Percentiles rank a stretch among this genome's conserved stretches.
Evolutionary conservation across 805 yeast genomes (phyloP).

Genomic region (Cephaloascus fragrans): DNA sequence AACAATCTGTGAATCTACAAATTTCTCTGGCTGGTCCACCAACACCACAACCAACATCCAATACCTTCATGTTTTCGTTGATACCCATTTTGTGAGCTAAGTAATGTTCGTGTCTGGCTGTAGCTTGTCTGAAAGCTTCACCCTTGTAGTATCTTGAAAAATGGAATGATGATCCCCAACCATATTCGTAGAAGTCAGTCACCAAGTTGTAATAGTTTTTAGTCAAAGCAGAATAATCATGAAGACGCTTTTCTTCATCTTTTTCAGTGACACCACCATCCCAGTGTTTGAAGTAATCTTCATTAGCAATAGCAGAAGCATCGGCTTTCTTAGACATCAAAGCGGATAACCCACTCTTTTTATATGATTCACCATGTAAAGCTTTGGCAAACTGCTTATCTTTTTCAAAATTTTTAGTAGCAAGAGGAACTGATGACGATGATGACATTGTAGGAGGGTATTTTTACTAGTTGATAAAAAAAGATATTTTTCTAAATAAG

Average conservation of each 20-base stretch:
- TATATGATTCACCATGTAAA: slow-evolving; percentile 70
- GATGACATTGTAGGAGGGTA: not conserved
- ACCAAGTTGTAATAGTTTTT: slow-evolving; percentile 95
- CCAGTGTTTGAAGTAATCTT: slow-evolving; percentile 95
- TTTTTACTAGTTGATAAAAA: no score
- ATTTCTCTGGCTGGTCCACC: slow-evolving; percentile 99
- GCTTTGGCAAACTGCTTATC: slow-evolving; percentile 76
- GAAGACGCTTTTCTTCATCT: slow-evolving; percentile 65
- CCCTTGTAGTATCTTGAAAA: slow-evolving; percentile 90
- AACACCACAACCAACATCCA: slow-evolving; percentile 98
- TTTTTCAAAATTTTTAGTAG: slow-evolving; percentile 44
- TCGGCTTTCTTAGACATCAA: slow-evolving; percentile 65
- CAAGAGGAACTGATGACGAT: slow-evolving; percentile 15
- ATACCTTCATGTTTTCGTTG: slow-evolving; percentile 70
- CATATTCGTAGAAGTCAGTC: slow-evolving; percentile 97
- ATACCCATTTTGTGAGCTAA: slow-evolving; percentile 82
- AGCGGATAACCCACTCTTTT: slow-evolving; percentile 67
- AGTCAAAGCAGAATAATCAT: slow-evolving; percentile 84
- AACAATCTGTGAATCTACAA: slow-evolving; percentile 79
- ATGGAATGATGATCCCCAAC: slow-evolving; percentile 99
- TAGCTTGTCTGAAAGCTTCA: slow-evolving; percentile 88
- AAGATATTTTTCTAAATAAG: no score
- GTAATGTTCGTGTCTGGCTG: slow-evolving; percentile 96
- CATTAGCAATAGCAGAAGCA: slow-evolving; percentile 73
- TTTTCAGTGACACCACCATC: slow-evolving; percentile 75